Percentiles rank a stretch among this genome's conserved stretches.
These are phyloP conservation scores for Exsudoporus floridanus DNA, from an alignment of 1,284 basidiomycete species.

Conservation along the genomic window DNA sequence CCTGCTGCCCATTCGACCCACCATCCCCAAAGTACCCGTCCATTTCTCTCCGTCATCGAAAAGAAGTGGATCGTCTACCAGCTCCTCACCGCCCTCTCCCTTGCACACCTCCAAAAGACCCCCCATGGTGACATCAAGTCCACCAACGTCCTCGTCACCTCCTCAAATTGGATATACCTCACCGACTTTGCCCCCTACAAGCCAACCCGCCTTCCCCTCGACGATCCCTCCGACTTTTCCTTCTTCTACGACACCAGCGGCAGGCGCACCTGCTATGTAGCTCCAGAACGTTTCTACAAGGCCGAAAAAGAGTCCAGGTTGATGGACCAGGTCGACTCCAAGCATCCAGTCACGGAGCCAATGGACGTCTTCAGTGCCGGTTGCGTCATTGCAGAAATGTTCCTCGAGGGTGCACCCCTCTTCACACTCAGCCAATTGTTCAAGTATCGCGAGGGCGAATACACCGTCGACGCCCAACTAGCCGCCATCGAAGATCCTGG, in stretches of 20 bases:
- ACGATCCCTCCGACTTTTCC: conserved; percentile 97
- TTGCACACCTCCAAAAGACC: conserved; percentile 79
- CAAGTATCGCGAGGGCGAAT: conserved; percentile 89
- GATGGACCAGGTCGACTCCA: conserved; percentile 48
- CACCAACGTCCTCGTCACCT: conserved; percentile 95
- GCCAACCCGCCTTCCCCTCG: conserved; percentile 91
- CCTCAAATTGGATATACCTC: conserved; percentile 93
- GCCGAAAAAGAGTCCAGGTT: conserved; percentile 64
- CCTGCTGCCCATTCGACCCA: neutral
- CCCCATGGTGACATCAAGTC: conserved; percentile 98
- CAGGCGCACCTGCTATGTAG: conserved; percentile 91
- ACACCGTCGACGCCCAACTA: conserved; percentile 75
- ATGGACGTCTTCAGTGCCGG: conserved; percentile 99
- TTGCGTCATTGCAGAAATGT: conserved; percentile 95
- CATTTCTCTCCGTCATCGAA: conserved; percentile 88
- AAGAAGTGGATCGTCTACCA: conserved; percentile 99
- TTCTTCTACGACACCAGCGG: conserved; percentile 98
- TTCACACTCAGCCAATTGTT: conserved; percentile 96
- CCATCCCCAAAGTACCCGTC: conserved; percentile 72
- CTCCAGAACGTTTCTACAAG: conserved; percentile 94
- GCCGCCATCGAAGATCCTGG: conserved; percentile 77
- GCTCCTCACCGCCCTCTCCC: conserved; percentile 81
- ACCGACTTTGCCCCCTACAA: conserved; percentile 99
- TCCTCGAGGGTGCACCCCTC: conserved; percentile 90
- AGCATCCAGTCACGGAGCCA: conserved; percentile 85